Evolutionary conservation across 108 stramenopile species (phyloP).

Genomic region (Asterionellopsis glacialis): DNA sequence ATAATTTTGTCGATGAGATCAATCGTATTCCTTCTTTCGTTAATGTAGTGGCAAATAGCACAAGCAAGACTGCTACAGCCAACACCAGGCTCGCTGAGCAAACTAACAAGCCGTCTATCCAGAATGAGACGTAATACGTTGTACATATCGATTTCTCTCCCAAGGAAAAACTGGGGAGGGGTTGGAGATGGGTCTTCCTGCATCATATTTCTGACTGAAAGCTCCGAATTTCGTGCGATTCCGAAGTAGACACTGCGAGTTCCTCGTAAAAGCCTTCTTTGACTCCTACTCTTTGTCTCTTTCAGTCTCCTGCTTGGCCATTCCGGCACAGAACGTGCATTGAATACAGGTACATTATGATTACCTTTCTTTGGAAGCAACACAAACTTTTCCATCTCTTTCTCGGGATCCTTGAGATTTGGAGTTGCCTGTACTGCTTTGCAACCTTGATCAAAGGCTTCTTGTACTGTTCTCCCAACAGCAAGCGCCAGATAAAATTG

Average conservation of each 20-base stretch:
- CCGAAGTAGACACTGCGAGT: conserved; percentile 9
- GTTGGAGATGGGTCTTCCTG: conserved; percentile 64
- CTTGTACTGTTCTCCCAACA: conserved; percentile 72
- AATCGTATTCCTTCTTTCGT: conserved; percentile 56
- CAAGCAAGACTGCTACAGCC: conserved; percentile 71
- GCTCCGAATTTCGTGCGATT: conserved; percentile 24
- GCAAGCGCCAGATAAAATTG: conserved; percentile 78
- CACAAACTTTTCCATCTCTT: conserved; percentile 78
- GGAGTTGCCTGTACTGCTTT: conserved; percentile 74
- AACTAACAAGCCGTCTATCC: conserved; percentile 58
- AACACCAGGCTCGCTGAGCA: conserved; percentile 61
- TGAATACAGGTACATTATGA: conserved; percentile 77
- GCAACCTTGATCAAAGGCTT: conserved; percentile 81
- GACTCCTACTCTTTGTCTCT: background rate
- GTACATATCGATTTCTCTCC: conserved; percentile 80
- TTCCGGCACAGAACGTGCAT: conserved; percentile 47
- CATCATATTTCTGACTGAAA: conserved; percentile 46
- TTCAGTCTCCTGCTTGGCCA: conserved; percentile 35
- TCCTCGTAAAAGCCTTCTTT: conserved; percentile 1
- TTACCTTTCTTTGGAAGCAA: conserved; percentile 78
- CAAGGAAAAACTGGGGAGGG: conserved; percentile 80
- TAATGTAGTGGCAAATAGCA: conserved; percentile 74
- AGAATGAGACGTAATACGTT: conserved; percentile 48
- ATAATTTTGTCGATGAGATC: conserved; percentile 47
- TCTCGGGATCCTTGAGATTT: conserved; percentile 50